These are phyloP conservation scores for Chionographis japonica DNA, from an alignment of 106 monocot genomes.

Conservation along the genomic window DNA sequence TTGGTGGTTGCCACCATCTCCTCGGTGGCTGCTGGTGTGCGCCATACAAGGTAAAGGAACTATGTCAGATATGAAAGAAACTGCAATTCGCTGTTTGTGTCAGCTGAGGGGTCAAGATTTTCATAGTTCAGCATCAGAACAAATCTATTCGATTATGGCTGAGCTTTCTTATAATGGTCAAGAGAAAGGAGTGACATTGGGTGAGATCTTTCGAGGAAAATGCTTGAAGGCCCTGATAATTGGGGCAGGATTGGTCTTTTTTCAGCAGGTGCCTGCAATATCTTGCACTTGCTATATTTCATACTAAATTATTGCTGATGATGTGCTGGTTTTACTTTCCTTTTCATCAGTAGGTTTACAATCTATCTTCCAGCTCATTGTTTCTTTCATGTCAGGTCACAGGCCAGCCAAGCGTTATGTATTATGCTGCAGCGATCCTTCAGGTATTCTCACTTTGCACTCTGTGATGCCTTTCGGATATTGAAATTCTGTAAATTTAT, in stretches of 20 bases:
- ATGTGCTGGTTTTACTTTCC: neutral
- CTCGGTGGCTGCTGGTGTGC: conserved; percentile 85
- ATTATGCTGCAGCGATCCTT: conserved; percentile 96
- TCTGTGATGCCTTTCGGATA: neutral
- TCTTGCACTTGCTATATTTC: neutral
- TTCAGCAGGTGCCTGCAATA: conserved; percentile 71
- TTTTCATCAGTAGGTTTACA: too few relatives aligned
- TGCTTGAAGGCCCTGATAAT: conserved; percentile 85
- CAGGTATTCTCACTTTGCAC: conserved; percentile 38
- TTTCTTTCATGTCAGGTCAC: conserved; percentile 52
- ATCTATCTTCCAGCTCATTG: neutral
- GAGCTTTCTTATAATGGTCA: conserved; percentile 57
- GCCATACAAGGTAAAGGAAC: conserved; percentile 60
- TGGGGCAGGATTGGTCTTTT: conserved; percentile 88
- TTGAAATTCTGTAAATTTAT: neutral
- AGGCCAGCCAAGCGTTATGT: conserved; percentile 95
- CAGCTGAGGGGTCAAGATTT: conserved; percentile 56
- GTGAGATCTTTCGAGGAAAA: conserved; percentile 87
- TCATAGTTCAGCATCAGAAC: conserved; percentile 35
- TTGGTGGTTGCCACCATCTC: conserved; percentile 92
- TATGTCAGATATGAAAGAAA: conserved; percentile 45
- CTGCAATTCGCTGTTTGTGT: conserved; percentile 63
- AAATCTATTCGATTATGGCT: conserved; percentile 63
- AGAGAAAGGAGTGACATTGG: conserved; percentile 43
- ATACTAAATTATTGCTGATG: conserved; percentile 1